Base-by-base conservation (phyloP, 2,329 filamentous ascomycete species). In the Verticillium alfalfae region DNA sequence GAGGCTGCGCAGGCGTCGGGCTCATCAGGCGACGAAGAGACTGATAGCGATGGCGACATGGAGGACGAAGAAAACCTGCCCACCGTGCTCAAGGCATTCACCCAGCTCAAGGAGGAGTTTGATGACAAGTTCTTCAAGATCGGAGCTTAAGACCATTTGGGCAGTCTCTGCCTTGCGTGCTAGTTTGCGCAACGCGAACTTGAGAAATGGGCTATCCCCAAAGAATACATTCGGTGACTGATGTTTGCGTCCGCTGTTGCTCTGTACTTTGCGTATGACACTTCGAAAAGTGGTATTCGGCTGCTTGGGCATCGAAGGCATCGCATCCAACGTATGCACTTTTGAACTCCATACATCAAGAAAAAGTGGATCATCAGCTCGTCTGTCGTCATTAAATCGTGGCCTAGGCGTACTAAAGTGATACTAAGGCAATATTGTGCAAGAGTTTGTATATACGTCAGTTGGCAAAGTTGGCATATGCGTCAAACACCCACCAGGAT, bases 121-220 rank as follows among this genome's bases (percentile, higher is more conserved):
- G 82, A 88, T 65, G 77, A 79, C 55, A 90, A 88, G 75, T 90
- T 90, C 73, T 78, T 70, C 69, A 81, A 81, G 67, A 81, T 83
- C 68, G 87, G 84, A 83, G 82, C 85, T 70, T 88, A 73, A 71
- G 57, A n/a, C 12, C 2, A 18, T 8, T n/a, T 9, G 45, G 9
- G 45, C 10, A 18, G 26, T 31, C 45, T 52, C 45, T 8, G 45
- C n/a, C 18, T 10, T n/a, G 10, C n/a, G 18, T 10, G 41, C 8
- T n/a, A 22, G 41, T 9, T 10, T 22, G 9, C 9, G 41, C 9
- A 5, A 13, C 22, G 45, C 9, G 36, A 37, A 37, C 36, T 13
- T 37, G 26, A 31, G 26, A 31, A 5, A 4, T 31, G 26, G 26
- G 26, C 26, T 31, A 31, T 31, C 26, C 5, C 26, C 4, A 31